Evolutionary conservation across 371 early-diverging fungal genomes (phyloP).

Genomic region (Mortierella sp.): DNA sequence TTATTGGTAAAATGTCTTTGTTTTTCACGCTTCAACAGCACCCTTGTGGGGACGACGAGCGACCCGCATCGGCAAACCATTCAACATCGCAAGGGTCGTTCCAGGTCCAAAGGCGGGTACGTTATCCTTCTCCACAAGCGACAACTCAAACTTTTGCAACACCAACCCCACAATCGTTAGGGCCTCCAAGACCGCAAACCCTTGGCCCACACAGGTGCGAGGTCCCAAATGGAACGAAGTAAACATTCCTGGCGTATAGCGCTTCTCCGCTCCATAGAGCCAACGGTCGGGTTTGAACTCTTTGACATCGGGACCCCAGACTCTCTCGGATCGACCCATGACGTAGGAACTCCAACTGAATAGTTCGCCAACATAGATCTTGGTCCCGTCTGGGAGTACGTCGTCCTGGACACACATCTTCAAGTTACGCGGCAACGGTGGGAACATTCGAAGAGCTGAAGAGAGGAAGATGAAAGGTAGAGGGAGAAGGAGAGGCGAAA

Average conservation of each 20-base stretch:
- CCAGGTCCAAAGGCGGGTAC: slow-evolving; percentile 57
- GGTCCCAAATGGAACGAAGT: slow-evolving; percentile 63
- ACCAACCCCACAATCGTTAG: slow-evolving; percentile 62
- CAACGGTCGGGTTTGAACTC: slow-evolving; percentile 78
- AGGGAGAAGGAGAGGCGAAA: slow-evolving; percentile 8
- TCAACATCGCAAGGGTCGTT: slow-evolving; percentile 63
- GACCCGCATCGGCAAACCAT: slow-evolving; percentile 61
- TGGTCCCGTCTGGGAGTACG: slow-evolving; percentile 72
- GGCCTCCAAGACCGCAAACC: slow-evolving; percentile 65
- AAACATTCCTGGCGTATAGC: slow-evolving; percentile 31
- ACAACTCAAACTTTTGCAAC: slow-evolving; percentile 58
- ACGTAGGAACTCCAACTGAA: slow-evolving; percentile 64
- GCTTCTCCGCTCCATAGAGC: slow-evolving; percentile 48
- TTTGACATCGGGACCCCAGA: slow-evolving; percentile 75
- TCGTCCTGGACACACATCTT: slow-evolving; percentile 70
- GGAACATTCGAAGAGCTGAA: slow-evolving; percentile 68
- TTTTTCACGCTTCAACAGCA: no score
- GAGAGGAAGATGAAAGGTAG: no score
- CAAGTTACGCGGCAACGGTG: slow-evolving; percentile 69
- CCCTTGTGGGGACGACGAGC: no score
- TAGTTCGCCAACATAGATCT: slow-evolving; percentile 61
- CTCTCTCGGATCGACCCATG: slow-evolving; percentile 64
- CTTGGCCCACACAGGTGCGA: slow-evolving; percentile 62
- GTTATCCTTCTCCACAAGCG: slow-evolving; percentile 39
- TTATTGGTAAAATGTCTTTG: no score